Percentiles rank a stretch among this genome's conserved stretches.
Conservation (phyloP, 345 rosid species). For the Erysimum cheiranthoides region DNA sequence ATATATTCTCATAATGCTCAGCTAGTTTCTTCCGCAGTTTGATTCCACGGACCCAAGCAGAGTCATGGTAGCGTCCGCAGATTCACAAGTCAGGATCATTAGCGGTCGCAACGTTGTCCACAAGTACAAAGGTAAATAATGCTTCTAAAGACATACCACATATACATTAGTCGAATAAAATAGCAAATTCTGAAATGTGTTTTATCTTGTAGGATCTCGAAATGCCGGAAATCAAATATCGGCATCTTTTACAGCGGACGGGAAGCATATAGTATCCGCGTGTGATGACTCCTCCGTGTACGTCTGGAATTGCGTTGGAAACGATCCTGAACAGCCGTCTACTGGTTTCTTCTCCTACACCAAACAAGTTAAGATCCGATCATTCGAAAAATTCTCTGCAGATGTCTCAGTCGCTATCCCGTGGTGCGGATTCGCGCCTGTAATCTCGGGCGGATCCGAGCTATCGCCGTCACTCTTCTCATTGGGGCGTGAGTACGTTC, state of each 20-base stretch:
- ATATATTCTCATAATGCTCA: not conserved
- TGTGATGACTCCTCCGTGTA: conserved; percentile 81
- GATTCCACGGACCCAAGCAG: conserved; percentile 69
- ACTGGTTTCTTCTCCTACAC: conserved; percentile 43
- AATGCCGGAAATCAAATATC: conserved; percentile 65
- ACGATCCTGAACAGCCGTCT: conserved; percentile 12
- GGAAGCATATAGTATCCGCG: conserved; percentile 83
- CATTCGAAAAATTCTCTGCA: conserved; percentile 75
- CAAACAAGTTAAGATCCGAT: conserved; percentile 56
- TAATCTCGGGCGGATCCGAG: conserved; percentile 21
- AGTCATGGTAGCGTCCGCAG: conserved; percentile 87
- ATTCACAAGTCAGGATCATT: conserved; percentile 85
- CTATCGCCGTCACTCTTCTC: conserved; percentile 52
- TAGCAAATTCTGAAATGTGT: conserved; percentile 15
- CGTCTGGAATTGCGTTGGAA: conserved; percentile 63
- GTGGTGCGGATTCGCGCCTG: conserved; percentile 69
- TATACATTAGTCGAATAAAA: not conserved
- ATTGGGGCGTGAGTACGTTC: conserved; percentile 63
- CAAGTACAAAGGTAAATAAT: conserved; percentile 70
- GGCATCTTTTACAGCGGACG: conserved; percentile 75
- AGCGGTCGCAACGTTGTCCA: conserved; percentile 71
- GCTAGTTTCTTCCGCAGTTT: conserved; percentile 54
- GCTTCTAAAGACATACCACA: not conserved
- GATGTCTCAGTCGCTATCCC: conserved; percentile 82
- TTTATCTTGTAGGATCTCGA: conserved; percentile 49